Base-by-base conservation (phyloP, 208 protist species). In the Crithidia expoeki region DNA sequence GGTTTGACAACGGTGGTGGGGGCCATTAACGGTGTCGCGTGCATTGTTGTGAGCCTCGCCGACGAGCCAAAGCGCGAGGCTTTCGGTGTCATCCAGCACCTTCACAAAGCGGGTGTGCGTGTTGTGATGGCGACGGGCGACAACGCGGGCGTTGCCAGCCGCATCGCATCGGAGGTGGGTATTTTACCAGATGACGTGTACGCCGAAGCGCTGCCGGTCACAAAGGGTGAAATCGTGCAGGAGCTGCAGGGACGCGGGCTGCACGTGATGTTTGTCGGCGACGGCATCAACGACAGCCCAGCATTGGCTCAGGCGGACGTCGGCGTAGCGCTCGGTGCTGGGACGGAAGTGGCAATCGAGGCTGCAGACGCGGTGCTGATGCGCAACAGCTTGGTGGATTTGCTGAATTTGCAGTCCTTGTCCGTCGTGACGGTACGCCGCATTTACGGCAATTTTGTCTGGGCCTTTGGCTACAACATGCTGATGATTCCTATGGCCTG, bases 51-150 rank as follows among this genome's bases (percentile, higher is more conserved):
- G 19, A 74, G 86, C 10, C 84, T 98, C 40, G 47, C 75, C 0
- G 97, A 99, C 77, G 77, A 84, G 42, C 66, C 91, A 19, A 96
- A 97, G 68, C 84, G 75, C 14, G 96, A 98, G 65, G 93, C 96
- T 11, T 56, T 44, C 4, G 62, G 62, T 16, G 91, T 97, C 2
- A 72, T 99, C 6, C 36, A 44, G 3, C 67, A 68, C 21, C 85
- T 99, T 14, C 72, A 90, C 0, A 44, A 61, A 36, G 55, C 58
- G 6, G 73, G 74, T 23, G 47, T 93, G 30, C 74, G 80, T 14
- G 81, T 89, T 36, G 27, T 88, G 25, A 88, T 98, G 90, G 85
- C 94, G 32, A 95, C 90, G 7, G 94, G 94, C 47, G 94, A 98
- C 72, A 86, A 92, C 73, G 23, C 28, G n/a, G 49, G 53, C 17